These are phyloP conservation scores for Podila epigama DNA, from an alignment of 192 early-diverging fungal species.

Conservation along the genomic window DNA sequence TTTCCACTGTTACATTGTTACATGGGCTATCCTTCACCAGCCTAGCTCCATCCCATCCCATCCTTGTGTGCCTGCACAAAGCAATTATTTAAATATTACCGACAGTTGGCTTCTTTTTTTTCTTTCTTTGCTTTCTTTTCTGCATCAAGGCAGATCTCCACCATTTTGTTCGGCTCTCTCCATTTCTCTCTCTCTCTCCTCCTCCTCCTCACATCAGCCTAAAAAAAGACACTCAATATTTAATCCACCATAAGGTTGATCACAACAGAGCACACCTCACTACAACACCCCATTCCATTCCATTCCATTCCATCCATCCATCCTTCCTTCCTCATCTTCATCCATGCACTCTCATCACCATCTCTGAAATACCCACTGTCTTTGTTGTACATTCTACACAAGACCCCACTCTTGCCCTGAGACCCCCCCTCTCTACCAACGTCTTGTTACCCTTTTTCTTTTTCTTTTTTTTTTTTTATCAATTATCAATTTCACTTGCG, in stretches of 20 bases:
- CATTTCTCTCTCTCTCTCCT: neutral
- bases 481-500: no score
- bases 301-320: neutral
- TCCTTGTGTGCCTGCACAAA: neutral
- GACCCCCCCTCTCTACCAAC: neutral
- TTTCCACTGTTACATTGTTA: neutral
- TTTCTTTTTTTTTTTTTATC: neutral
- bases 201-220: no score
- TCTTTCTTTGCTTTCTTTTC: neutral
- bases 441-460: neutral
- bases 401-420: neutral
- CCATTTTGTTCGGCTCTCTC: neutral
- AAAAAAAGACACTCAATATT: no score
- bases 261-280: no score
- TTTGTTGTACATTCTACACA: neutral
- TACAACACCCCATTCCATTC: neutral
- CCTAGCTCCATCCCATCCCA: neutral
- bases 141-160: no score
- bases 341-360: neutral
- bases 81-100: no score
- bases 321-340: neutral
- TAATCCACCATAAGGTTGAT: no score
- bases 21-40: neutral
- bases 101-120: neutral
- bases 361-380: neutral